Conservation (phyloP, 2,329 filamentous ascomycete genomes). For the Neonectria faginata region DNA sequence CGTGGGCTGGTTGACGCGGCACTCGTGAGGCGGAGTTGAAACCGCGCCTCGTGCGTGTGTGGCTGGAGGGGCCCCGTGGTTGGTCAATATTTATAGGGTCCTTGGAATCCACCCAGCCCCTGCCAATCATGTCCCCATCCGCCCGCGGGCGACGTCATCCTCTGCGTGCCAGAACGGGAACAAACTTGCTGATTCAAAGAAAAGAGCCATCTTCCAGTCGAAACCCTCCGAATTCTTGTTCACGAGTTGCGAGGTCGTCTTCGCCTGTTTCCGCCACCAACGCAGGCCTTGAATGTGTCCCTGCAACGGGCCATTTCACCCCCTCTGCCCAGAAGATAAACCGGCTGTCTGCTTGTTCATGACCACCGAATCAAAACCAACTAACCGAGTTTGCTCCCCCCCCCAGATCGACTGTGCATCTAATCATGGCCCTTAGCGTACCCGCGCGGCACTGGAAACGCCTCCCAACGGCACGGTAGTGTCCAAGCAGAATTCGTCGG, state of each 20-base stretch:
- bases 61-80: conserved; percentile 37
- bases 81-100: conserved; percentile 44
- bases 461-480: conserved; percentile 9
- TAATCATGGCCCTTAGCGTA: conserved; percentile 16
- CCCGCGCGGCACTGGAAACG: conserved; percentile 18
- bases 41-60: conserved; percentile 43
- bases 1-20: conserved; percentile 43
- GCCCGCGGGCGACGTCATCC: conserved; percentile 38
- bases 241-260: neutral
- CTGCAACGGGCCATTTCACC: neutral
- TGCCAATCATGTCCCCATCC: conserved; percentile 36
- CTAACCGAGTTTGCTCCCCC: neutral
- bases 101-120: conserved; percentile 24
- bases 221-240: neutral
- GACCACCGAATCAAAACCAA: neutral
- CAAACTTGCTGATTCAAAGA: neutral
- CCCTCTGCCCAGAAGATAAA: neutral
- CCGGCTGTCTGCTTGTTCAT: neutral
- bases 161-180: neutral
- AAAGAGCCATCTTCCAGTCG: neutral
- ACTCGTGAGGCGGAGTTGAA: conserved; percentile 46
- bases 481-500: neutral
- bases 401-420: conserved; percentile 4
- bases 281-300: neutral
- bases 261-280: neutral